phyloP scores from a whole-genome alignment of 1,284 basidiomycete species.

The Pascua guehoae region DNA sequence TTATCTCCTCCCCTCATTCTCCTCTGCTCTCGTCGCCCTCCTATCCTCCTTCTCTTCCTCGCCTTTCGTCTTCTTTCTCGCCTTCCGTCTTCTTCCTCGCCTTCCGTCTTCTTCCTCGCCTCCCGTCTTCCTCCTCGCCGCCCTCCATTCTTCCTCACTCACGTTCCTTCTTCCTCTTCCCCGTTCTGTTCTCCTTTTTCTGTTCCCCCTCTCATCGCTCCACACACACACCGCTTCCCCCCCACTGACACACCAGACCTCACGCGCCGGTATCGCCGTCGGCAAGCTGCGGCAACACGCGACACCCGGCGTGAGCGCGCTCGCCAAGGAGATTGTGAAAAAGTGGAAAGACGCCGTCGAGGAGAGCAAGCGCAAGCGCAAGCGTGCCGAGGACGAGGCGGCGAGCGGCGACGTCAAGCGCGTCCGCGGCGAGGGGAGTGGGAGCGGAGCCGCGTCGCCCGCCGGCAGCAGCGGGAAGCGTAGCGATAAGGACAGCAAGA shows the following conservation, averaged over 20 bases:
- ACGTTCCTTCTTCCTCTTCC: too few species aligned
- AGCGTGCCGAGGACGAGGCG: conserved; percentile 27
- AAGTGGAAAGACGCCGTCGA: conserved; percentile 86
- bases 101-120: too few species aligned
- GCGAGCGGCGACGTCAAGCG: conserved; percentile 31
- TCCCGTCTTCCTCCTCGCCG: too few species aligned
- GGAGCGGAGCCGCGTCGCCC: conserved; percentile 6
- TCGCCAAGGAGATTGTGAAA: conserved; percentile 90
- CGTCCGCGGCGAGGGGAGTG: conserved; percentile 25
- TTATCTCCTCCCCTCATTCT: too few species aligned
- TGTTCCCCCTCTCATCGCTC: neutral
- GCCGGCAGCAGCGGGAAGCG: conserved; percentile 3
- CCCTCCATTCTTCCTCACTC: too few species aligned
- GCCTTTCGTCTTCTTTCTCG: too few species aligned
- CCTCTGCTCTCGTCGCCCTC: too few species aligned
- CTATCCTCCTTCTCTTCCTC: too few species aligned
- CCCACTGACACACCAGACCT: conserved; percentile 42
- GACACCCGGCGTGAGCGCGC: conserved; percentile 67
- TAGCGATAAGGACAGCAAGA: neutral
- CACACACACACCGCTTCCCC: too few species aligned
- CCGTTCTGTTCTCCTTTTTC: neutral
- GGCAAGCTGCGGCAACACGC: conserved; percentile 80
- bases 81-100: too few species aligned
- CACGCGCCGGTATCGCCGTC: conserved; percentile 86
- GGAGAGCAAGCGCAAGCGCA: conserved; percentile 60